These are phyloP conservation scores for Ophiostoma novo-ulmi DNA, from an alignment of 2,329 filamentous ascomycete species.

Conservation along the genomic window DNA sequence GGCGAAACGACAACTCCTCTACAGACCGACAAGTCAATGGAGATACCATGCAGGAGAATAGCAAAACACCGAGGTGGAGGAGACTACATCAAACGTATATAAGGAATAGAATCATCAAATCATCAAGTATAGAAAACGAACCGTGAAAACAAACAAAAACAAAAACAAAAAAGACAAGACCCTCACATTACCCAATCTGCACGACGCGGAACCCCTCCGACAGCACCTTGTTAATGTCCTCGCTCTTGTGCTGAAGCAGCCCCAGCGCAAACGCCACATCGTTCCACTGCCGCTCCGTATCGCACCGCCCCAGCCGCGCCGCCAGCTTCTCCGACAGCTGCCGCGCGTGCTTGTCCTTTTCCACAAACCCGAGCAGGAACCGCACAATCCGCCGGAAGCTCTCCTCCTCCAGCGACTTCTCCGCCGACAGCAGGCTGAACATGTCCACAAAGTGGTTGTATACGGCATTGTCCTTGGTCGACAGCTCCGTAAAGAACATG, in stretches of 20 bases:
- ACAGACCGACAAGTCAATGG: neutral
- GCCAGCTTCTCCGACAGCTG: conserved; percentile 91
- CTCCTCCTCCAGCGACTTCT: conserved; percentile 75
- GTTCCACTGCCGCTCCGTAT: conserved; percentile 94
- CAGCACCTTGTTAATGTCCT: conserved; percentile 75
- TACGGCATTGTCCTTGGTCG: conserved; percentile 96
- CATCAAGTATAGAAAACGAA: neutral
- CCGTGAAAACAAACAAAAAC: neutral
- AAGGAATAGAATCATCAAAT: neutral
- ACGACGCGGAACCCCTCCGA: conserved; percentile 71
- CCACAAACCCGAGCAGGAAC: conserved; percentile 91
- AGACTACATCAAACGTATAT: neutral
- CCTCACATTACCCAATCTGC: conserved; percentile 40
- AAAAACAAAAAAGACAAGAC: neutral
- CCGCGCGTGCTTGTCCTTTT: conserved; percentile 98
- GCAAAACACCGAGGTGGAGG: neutral
- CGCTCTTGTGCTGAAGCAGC: conserved; percentile 85
- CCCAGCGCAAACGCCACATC: conserved; percentile 92
- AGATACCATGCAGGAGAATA: neutral
- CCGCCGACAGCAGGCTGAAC: conserved; percentile 87
- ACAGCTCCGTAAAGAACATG: conserved; percentile 98
- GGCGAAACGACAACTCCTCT: too few species aligned
- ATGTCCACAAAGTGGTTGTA: conserved; percentile 99
- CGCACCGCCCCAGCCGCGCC: conserved; percentile 75
- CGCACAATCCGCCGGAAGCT: conserved; percentile 80